Conservation (phyloP, 2,329 filamentous ascomycete genomes). For the Allantophomopsis cytisporea region DNA sequence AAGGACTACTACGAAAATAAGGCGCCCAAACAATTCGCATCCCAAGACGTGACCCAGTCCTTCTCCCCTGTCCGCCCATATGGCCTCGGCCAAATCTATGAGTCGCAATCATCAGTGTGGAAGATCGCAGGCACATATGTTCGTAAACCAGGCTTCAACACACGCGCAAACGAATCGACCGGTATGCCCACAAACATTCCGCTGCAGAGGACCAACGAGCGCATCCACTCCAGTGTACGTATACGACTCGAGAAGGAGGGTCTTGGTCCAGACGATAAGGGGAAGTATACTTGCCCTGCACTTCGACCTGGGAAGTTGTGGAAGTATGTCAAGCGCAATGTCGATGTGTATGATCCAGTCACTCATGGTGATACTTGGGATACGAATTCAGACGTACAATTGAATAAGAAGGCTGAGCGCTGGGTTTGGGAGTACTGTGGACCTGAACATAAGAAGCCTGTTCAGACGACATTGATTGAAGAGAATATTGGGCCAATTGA, state of each 20-base stretch:
- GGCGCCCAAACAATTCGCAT: constrained; percentile 24
- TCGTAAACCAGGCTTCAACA: constrained; percentile 21
- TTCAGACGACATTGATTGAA: constrained; percentile 31
- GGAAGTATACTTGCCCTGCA: constrained; percentile 31
- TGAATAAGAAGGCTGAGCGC: constrained; percentile 20
- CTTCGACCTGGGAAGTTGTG: constrained; percentile 12
- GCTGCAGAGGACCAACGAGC: constrained; percentile 23
- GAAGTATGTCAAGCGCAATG: constrained; percentile 9
- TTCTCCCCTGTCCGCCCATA: constrained; percentile 27
- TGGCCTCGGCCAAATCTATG: constrained; percentile 13
- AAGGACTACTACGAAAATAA: constrained; percentile 1
- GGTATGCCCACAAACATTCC: constrained; percentile 21
- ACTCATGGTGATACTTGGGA: constrained; percentile 19
- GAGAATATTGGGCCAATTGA: constrained; percentile 40
- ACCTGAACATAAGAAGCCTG: constrained; percentile 24
- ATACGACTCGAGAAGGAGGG: constrained; percentile 18
- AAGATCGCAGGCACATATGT: neutral
- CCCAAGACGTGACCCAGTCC: constrained; percentile 29
- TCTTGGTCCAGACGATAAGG: constrained; percentile 20
- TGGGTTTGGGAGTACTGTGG: constrained; percentile 44
- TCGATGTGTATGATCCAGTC: constrained; percentile 17
- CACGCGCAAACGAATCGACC: constrained; percentile 22
- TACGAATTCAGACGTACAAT: neutral
- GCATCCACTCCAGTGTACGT: constrained; percentile 21
- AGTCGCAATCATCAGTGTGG: too few species aligned